These are phyloP conservation scores for Thelonectria rubi DNA, from an alignment of 2,329 filamentous ascomycete species.

Conservation along the genomic window DNA sequence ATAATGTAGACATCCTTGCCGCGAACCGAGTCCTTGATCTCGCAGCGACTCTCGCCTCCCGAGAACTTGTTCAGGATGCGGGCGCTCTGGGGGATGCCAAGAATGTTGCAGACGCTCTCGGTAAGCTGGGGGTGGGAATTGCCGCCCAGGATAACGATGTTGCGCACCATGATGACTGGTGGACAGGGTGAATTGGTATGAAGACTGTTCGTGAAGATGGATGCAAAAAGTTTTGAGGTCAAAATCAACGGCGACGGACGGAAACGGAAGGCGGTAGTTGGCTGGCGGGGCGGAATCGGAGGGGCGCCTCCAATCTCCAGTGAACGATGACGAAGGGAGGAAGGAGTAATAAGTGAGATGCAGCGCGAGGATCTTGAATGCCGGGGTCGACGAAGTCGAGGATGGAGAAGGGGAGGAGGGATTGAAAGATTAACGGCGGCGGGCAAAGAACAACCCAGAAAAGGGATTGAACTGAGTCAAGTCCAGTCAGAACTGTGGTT, in stretches of 20 bases:
- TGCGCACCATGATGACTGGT: slow-evolving; percentile 78
- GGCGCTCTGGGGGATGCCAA: slow-evolving; percentile 86
- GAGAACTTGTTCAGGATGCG: slow-evolving; percentile 92
- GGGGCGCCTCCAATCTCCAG: slow-evolving; percentile 24
- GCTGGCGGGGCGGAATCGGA: slow-evolving; percentile 43
- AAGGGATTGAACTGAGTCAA: slow-evolving; percentile 31
- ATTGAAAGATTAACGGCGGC: neutral
- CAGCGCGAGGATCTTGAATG: slow-evolving; percentile 10
- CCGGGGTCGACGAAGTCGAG: slow-evolving; percentile 14
- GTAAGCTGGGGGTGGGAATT: slow-evolving; percentile 91
- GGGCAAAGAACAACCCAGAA: slow-evolving; percentile 22
- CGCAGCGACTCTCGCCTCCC: slow-evolving; percentile 92
- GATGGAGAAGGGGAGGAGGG: neutral
- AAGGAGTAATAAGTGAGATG: slow-evolving; percentile 21
- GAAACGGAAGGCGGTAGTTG: slow-evolving; percentile 40
- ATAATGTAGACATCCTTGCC: slow-evolving; percentile 99
- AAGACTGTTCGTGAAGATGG: slow-evolving; percentile 22
- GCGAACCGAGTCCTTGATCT: slow-evolving; percentile 95
- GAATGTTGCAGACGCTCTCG: slow-evolving; percentile 85
- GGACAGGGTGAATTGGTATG: slow-evolving; percentile 25
- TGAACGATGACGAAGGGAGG: slow-evolving; percentile 24
- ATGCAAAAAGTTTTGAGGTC: slow-evolving; percentile 39
- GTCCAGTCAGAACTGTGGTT: slow-evolving; percentile 27
- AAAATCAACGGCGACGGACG: slow-evolving; percentile 34
- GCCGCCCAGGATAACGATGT: slow-evolving; percentile 92